Evolutionary conservation across 306 rosid species (phyloP).

Genomic region (Citrullus amarus): DNA sequence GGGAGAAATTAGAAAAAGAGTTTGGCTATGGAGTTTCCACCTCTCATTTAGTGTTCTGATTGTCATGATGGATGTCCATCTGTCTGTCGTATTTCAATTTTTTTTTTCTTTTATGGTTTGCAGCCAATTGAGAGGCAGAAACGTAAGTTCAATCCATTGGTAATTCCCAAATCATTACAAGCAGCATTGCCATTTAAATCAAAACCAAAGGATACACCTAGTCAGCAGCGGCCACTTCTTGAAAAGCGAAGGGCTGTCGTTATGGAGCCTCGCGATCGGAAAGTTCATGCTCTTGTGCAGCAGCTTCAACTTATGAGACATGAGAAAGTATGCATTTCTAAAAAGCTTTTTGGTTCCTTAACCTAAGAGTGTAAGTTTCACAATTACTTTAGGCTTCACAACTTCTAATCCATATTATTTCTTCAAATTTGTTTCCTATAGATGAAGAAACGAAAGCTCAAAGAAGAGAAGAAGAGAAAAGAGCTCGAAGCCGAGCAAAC

Average conservation of each 20-base stretch:
- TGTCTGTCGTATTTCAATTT: neutral
- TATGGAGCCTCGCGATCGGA: constrained; percentile 57
- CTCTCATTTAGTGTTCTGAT: neutral
- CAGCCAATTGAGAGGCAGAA: constrained; percentile 75
- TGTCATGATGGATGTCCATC: neutral
- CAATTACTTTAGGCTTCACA: too few relatives aligned
- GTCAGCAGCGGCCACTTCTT: constrained; percentile 30
- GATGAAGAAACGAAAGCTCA: constrained; percentile 64
- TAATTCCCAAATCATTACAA: constrained; percentile 63
- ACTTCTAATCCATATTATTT: neutral
- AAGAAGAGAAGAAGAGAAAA: constrained; percentile 53
- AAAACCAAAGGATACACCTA: constrained; percentile 54
- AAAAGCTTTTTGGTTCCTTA: neutral
- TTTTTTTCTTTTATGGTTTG: neutral
- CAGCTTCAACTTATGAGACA: constrained; percentile 37
- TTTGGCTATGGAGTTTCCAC: neutral
- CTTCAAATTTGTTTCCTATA: constrained; percentile 17
- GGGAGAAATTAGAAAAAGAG: neutral
- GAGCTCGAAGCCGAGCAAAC: constrained; percentile 42
- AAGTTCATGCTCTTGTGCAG: constrained; percentile 56
- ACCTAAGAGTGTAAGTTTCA: neutral
- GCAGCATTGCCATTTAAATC: constrained; percentile 60
- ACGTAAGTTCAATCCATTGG: constrained; percentile 73
- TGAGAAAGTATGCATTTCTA: constrained; percentile 35
- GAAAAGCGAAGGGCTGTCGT: constrained; percentile 62